These are phyloP conservation scores for Nidula microcarpa DNA, from an alignment of 768 basidiomycete genomes.

Conservation along the genomic window DNA sequence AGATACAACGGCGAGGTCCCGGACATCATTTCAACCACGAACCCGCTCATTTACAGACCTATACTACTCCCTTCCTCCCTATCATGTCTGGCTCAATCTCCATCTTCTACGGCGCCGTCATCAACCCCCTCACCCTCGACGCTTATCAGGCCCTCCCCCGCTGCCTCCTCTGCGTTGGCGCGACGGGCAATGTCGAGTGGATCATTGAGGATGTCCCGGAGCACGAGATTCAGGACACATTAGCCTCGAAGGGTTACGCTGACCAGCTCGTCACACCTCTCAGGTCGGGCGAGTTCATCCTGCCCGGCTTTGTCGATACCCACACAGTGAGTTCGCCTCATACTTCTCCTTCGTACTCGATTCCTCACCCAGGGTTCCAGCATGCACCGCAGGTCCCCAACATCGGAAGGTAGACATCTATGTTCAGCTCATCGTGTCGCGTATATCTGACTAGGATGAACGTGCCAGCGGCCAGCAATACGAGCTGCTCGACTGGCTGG, in stretches of 20 bases:
- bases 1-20: no score
- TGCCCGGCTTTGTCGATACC: conserved; percentile 90
- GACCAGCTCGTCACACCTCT: conserved; percentile 41
- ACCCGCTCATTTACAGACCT: no score
- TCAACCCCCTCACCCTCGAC: conserved; percentile 47
- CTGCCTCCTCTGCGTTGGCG: conserved; percentile 52
- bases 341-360: neutral
- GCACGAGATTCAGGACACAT: conserved; percentile 41
- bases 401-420: conserved; percentile 48
- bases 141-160: conserved; percentile 43
- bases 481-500: conserved; percentile 87
- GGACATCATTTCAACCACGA: no score
- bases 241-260: conserved; percentile 48
- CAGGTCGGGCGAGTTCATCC: conserved; percentile 60
- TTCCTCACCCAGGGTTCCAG: conserved; percentile 25
- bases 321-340: conserved; percentile 63
- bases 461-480: conserved; percentile 69
- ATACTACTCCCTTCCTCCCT: no score
- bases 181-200: conserved; percentile 61
- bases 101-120: conserved; percentile 50
- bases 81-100: conserved; percentile 12
- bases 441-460: neutral
- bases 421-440: neutral
- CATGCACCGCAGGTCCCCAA: conserved; percentile 83
- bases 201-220: conserved; percentile 55